Evolutionary conservation across 768 basidiomycete genomes (phyloP).

Genomic region (Mycena maculata): DNA sequence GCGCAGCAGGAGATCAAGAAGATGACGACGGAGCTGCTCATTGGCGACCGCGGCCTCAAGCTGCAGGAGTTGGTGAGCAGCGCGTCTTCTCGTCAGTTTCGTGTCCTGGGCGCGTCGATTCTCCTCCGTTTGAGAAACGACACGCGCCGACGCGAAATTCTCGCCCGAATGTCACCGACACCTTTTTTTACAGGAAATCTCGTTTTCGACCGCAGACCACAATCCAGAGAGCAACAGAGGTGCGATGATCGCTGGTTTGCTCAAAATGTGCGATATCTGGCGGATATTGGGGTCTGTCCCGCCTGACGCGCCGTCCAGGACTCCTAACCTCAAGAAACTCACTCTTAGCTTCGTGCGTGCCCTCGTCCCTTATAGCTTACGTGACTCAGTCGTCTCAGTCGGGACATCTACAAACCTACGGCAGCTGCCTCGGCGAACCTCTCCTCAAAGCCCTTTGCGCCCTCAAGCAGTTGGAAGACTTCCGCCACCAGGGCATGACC

Average conservation of each 20-base stretch:
- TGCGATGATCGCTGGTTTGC: neutral
- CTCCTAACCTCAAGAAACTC: constrained; percentile 6
- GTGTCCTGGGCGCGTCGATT: neutral
- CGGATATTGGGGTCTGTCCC: neutral
- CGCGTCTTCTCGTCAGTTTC: neutral
- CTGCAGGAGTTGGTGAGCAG: constrained; percentile 16
- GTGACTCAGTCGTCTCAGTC: neutral
- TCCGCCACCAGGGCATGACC: constrained; percentile 2
- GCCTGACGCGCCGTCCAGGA: neutral
- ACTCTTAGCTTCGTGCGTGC: neutral
- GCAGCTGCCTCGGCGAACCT: neutral
- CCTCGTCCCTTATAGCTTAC: neutral
- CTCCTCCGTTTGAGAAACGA: neutral
- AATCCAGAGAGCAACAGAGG: too few species aligned
- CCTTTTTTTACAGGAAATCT: too few species aligned
- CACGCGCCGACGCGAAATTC: neutral
- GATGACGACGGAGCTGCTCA: too few species aligned
- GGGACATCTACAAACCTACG: neutral
- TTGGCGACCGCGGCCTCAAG: neutral
- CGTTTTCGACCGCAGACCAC: too few species aligned
- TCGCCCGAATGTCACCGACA: too few species aligned
- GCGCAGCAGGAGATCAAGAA: too few species aligned
- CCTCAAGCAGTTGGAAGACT: constrained; percentile 6
- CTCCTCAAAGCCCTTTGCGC: neutral
- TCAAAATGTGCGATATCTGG: neutral